A percentile compares a stretch with the other conserved stretches of the same genome.
Evolutionary conservation across 2,329 filamentous ascomycete genomes (phyloP).

Genomic region (Cordyceps cateniannulata): DNA sequence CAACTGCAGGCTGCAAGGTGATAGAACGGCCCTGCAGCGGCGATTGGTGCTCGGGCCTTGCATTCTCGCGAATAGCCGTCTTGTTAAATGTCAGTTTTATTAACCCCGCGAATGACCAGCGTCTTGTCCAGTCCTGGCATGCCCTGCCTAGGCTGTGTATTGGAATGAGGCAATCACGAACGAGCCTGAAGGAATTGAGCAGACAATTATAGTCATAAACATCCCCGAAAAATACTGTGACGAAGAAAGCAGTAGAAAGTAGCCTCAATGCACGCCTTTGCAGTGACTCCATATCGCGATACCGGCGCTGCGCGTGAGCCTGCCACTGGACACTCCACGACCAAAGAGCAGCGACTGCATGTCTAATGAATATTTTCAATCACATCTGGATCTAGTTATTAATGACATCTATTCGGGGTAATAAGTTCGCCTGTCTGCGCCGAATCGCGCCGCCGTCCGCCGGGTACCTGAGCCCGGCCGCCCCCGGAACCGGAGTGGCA

Average conservation of each 20-base stretch:
- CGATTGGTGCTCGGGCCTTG: background rate
- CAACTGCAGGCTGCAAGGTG: background rate
- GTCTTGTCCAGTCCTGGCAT: background rate
- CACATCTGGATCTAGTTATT: background rate
- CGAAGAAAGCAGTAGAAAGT: no score
- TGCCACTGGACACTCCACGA: no score
- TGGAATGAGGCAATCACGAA: background rate
- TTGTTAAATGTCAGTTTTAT: background rate
- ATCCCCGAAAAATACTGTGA: no score
- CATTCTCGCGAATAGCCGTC: background rate
- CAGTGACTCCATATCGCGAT: no score
- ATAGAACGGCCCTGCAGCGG: background rate
- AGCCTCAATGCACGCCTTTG: no score
- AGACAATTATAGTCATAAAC: background rate
- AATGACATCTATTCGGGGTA: background rate
- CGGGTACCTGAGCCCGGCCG: background rate
- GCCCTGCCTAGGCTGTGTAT: background rate
- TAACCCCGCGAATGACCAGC: background rate
- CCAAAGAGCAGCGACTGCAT: no score
- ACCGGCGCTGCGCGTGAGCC: no score
- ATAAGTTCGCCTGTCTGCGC: background rate
- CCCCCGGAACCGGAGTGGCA: slow-evolving; percentile 5
- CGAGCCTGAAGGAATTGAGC: no score
- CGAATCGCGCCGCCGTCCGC: slow-evolving; percentile 3
- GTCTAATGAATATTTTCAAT: background rate